Percentiles rank a stretch among this genome's conserved stretches.
Conservation (phyloP, 257 asterid species). For the Vinca minor region DNA sequence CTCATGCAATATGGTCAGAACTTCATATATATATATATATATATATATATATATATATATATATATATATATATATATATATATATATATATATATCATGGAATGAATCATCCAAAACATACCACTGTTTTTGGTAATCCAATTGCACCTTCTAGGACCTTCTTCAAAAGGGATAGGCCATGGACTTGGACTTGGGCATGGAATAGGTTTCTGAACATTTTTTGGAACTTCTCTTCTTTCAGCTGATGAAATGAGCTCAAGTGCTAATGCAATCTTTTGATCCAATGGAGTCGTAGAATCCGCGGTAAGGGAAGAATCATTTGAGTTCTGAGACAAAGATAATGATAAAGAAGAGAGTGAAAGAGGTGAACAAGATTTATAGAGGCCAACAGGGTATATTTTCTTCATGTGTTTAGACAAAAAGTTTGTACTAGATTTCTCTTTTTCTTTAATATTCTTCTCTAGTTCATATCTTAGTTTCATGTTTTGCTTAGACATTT, state of each 20-base stretch:
- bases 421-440: slow-evolving; percentile 38
- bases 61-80: no score
- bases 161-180: slow-evolving; percentile 17
- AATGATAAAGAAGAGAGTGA: slow-evolving; percentile 66
- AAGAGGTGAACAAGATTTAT: slow-evolving; percentile 50
- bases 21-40: no score
- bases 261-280: slow-evolving; percentile 51
- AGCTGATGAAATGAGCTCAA: slow-evolving; percentile 36
- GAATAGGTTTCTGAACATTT: slow-evolving; percentile 24
- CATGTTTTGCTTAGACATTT: slow-evolving; percentile 41
- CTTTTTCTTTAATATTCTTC: slow-evolving; percentile 38
- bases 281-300: slow-evolving; percentile 48
- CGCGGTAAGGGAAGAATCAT: slow-evolving; percentile 51
- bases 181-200: slow-evolving; percentile 10
- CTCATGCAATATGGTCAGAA: not conserved
- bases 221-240: slow-evolving; percentile 27
- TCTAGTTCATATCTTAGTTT: slow-evolving; percentile 36
- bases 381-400: slow-evolving; percentile 61
- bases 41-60: no score
- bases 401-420: slow-evolving; percentile 52
- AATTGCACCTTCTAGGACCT: slow-evolving; percentile 60
- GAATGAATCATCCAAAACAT: slow-evolving; percentile 8
- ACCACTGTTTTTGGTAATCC: slow-evolving; percentile 85
- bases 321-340: slow-evolving; percentile 62
- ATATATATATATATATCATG: not conserved